Conservation (phyloP, 805 yeast species). For the Yamadazyma scolyti region DNA sequence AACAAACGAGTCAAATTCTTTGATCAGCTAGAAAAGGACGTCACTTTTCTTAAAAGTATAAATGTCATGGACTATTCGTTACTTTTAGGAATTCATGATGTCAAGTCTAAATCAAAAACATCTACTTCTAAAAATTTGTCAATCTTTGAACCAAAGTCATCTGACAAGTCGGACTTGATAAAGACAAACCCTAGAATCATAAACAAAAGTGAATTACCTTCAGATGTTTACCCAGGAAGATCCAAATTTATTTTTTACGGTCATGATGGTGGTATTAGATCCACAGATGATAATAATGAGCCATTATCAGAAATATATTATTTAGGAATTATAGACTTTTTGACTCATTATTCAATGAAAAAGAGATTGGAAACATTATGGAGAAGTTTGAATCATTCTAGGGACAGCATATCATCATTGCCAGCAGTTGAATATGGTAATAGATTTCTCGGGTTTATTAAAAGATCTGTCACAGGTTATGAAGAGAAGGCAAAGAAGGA, state of each 20-base stretch:
- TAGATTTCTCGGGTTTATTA: conserved; percentile 73
- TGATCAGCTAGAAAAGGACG: conserved; percentile 73
- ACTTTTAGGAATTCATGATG: conserved; percentile 82
- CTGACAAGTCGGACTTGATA: conserved; percentile 34
- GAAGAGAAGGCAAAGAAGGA: neutral
- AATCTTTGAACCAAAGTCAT: conserved; percentile 41
- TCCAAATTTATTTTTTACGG: conserved; percentile 61
- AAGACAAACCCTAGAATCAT: conserved; percentile 46
- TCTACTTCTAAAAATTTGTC: conserved; percentile 28
- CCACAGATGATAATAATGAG: conserved; percentile 60
- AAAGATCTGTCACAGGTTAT: conserved; percentile 18
- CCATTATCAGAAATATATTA: conserved; percentile 74
- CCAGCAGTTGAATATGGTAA: conserved; percentile 91
- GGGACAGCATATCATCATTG: conserved; percentile 76
- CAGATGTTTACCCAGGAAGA: conserved; percentile 42
- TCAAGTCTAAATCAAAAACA: conserved; percentile 41
- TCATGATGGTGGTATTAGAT: conserved; percentile 81
- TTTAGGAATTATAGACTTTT: conserved; percentile 90
- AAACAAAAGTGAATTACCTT: conserved; percentile 40
- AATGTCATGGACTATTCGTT: conserved; percentile 96
- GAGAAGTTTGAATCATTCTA: conserved; percentile 66
- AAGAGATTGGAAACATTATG: conserved; percentile 84
- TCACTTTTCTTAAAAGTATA: conserved; percentile 61
- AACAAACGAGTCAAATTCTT: conserved; percentile 55
- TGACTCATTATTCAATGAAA: conserved; percentile 71